Evolutionary conservation across 345 rosid genomes (phyloP).

Genomic region (Odontarrhena argentea): DNA sequence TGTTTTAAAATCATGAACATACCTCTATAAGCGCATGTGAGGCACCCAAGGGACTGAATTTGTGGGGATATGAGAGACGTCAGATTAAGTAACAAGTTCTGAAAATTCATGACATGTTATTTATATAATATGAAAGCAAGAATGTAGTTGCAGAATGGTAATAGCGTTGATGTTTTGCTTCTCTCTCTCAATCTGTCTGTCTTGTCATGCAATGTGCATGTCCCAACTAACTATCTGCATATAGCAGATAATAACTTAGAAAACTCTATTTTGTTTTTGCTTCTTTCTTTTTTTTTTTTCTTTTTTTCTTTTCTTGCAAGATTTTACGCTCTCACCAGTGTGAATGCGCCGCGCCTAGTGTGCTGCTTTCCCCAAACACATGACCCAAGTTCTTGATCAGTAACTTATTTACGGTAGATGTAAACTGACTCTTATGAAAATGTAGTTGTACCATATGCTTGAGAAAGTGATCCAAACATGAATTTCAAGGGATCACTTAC

Average conservation of each 20-base stretch:
- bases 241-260: slow-evolving; percentile 2
- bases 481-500: background rate
- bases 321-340: slow-evolving; percentile 2
- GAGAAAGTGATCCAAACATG: background rate
- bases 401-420: background rate
- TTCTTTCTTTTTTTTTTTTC: background rate
- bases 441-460: background rate
- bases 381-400: slow-evolving; percentile 32
- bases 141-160: slow-evolving; percentile 36
- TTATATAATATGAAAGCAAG: slow-evolving; percentile 28
- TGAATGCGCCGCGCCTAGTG: slow-evolving; percentile 5
- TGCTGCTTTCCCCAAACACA: slow-evolving; percentile 33
- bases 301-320: background rate
- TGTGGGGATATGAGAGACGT: background rate
- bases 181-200: slow-evolving; percentile 40
- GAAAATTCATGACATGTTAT: slow-evolving; percentile 23
- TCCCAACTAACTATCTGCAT: slow-evolving; percentile 30
- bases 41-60: background rate
- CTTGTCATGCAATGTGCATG: slow-evolving; percentile 40
- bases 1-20: slow-evolving; percentile 24
- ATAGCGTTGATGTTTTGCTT: slow-evolving; percentile 40
- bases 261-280: background rate
- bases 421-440: background rate
- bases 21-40: slow-evolving; percentile 37
- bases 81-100: slow-evolving; percentile 37